phyloP scores from a whole-genome alignment of 106 monocot species.

The Xerophyta viscosa region DNA sequence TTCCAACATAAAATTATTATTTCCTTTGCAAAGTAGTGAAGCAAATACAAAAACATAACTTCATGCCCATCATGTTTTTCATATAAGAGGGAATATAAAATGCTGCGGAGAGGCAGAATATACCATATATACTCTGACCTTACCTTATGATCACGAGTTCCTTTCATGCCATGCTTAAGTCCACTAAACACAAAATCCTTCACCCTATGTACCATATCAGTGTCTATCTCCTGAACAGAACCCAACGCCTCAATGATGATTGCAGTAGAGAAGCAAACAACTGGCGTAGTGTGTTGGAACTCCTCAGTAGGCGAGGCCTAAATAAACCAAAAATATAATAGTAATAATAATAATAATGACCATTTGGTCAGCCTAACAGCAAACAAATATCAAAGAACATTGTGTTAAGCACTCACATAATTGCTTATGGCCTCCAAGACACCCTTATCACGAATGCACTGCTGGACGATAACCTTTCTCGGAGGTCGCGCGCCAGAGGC shows the following conservation, averaged over 20 bases:
- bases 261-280: constrained; percentile 80
- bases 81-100: too few relatives aligned
- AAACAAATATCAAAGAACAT: neutral
- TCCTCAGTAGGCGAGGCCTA: constrained; percentile 63
- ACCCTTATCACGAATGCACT: constrained; percentile 85
- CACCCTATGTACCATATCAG: constrained; percentile 53
- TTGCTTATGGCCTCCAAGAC: constrained; percentile 71
- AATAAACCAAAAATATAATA: neutral
- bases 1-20: too few relatives aligned
- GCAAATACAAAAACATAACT: too few relatives aligned
- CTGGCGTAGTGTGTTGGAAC: constrained; percentile 56
- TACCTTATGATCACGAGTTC: constrained; percentile 68
- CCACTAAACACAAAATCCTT: constrained; percentile 62
- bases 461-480: constrained; percentile 73
- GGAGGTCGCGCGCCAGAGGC: constrained; percentile 77
- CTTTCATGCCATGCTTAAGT: constrained; percentile 45
- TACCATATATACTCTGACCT: neutral
- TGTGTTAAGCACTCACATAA: constrained; percentile 59
- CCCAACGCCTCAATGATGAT: constrained; percentile 72
- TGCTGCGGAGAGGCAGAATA: too few relatives aligned
- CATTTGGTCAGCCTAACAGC: too few relatives aligned
- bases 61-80: too few relatives aligned
- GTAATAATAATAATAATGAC: neutral
- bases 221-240: constrained; percentile 52
- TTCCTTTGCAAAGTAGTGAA: too few relatives aligned